Base-by-base conservation (phyloP, 2,329 filamentous ascomycete species). In the Penicillium sp. region DNA sequence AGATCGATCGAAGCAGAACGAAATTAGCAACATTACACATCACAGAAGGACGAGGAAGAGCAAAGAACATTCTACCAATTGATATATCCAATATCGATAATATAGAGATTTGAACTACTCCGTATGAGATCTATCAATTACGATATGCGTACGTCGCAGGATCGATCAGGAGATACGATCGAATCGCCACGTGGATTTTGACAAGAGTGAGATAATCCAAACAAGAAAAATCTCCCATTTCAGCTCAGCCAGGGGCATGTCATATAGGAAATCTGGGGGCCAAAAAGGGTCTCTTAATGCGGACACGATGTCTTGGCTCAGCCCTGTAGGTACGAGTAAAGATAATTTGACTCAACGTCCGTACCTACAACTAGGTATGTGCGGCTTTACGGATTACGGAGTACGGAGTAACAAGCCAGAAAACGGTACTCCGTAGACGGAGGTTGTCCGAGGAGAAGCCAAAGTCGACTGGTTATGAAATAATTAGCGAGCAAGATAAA, bases 121-220 rank as follows among this genome's bases (percentile, higher is more conserved):
- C n/a, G n/a, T n/a, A n/a, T n/a, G 45, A 44, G 51, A 50, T 53
- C 50, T 43, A 53, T 53, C 51, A 7, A 27, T 5, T n/a, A 23
- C 23, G 23, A 23, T 23, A 23, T 23, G 23, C 23, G 3, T 23
- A 23, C 23, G 23, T 23, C 23, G 23, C 23, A 19, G 10, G 27
- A 53, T 49, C 38, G 9, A 47, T 53, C 51, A 48, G 27, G 41
- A 40, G 7, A 5, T 30, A 13, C 36, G 51, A 53, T 53, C 39
- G 27, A 43, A 53, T 38, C 10, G 39, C 51, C 51, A 53, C 39
- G 51, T 53, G 51, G 45, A 49, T 27, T 29, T 8, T 7, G 36
- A 29, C 7, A 39, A 39, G 8, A 14, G 19, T 40, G 41, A 51
- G 41, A 23, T 27, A 29, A 27, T 18, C 13, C 35, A 16, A 11